Conservation (phyloP, 176 grass and related monocot species). For the Paspalum vaginatum region DNA sequence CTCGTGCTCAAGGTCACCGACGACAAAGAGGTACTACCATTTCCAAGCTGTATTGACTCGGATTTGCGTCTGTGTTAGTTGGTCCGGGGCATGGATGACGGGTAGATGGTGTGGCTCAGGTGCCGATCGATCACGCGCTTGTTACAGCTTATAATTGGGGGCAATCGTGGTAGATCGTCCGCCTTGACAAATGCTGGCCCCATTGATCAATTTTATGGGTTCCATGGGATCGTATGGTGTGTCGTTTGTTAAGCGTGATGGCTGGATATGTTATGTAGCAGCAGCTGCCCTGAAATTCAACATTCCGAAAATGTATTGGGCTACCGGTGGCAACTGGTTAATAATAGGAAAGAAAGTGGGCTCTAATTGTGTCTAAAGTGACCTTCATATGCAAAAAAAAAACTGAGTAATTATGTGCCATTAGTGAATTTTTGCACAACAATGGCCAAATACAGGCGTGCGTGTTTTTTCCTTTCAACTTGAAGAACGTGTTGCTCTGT, state of each 20-base stretch:
- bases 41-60: not conserved
- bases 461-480: not conserved
- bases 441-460: no score
- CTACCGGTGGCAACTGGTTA: not conserved
- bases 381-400: not conserved
- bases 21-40: conserved; percentile 60
- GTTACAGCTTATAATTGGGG: not conserved
- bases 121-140: not conserved
- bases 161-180: not conserved
- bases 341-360: not conserved
- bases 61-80: conserved; percentile 17
- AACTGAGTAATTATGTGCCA: not conserved
- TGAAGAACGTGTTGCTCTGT: not conserved
- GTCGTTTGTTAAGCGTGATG: not conserved
- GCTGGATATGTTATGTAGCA: not conserved
- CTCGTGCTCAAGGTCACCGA: conserved; percentile 98
- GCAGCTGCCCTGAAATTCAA: not conserved
- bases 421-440: conserved; percentile 2
- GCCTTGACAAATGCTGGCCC: not conserved
- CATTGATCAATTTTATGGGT: not conserved
- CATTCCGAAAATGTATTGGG: not conserved
- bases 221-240: not conserved
- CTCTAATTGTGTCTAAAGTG: not conserved
- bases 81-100: not conserved
- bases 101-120: not conserved